Evolutionary conservation across 2,329 filamentous ascomycete genomes (phyloP).

Genomic region (Trichoderma sp.): DNA sequence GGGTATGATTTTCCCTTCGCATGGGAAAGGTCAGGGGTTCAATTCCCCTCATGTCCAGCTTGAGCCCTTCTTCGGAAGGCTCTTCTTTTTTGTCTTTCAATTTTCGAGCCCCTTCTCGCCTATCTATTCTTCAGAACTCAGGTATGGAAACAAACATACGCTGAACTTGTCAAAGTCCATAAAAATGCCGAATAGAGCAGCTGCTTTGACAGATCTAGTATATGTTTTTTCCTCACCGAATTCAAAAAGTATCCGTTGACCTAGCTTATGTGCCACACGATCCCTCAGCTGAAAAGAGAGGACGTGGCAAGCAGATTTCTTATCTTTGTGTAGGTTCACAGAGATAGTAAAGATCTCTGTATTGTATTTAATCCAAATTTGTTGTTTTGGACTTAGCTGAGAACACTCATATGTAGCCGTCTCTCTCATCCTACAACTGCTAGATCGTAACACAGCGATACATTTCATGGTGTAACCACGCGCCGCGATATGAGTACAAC

Average conservation of each 20-base stretch:
- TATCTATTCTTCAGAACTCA: not conserved
- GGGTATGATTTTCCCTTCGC: slow-evolving; percentile 17
- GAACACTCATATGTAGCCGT: no score
- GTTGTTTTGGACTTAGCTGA: no score
- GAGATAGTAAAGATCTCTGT: no score
- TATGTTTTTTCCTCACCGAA: not conserved
- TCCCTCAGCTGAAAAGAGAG: not conserved
- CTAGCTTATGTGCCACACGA: not conserved
- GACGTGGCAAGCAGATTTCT: not conserved
- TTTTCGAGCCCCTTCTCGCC: not conserved
- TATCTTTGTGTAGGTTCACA: no score
- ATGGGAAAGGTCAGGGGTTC: slow-evolving; percentile 16
- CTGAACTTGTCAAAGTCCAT: not conserved
- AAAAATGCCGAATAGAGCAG: not conserved
- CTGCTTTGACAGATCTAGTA: not conserved
- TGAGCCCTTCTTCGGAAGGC: not conserved
- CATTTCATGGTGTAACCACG: not conserved
- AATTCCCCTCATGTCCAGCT: slow-evolving; percentile 13
- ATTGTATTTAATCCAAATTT: no score
- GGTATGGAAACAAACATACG: not conserved
- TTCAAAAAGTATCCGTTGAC: not conserved
- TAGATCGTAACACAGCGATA: not conserved
- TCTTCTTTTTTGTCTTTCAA: not conserved
- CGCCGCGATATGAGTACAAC: not conserved
- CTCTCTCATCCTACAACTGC: no score